Evolutionary conservation across 2,329 filamentous ascomycete species (phyloP), one percentile per base, ranked within the genome.

Genomic region (Zymoseptoria pseudotritici): DNA sequence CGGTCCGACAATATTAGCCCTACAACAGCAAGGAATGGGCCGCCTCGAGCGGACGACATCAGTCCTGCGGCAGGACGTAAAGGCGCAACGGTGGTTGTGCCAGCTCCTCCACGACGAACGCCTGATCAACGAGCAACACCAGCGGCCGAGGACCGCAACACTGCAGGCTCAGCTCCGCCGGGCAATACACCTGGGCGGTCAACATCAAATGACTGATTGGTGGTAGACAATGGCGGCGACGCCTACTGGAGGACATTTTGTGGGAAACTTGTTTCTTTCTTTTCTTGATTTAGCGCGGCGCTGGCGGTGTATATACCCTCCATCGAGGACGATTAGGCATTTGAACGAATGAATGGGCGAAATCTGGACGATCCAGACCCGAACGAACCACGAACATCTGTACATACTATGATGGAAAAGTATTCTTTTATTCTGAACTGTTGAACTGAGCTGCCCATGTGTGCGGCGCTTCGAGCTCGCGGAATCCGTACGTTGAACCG

Each of bases 1-100:
- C 13, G 24, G 49, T 36, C 50, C 42, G 50, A 21, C 36, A 22
- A 42, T 54, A 51, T 50, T 51, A 24, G 55, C 49, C 56, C 13
- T 22, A 22, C 11, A 49, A 50, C 58, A 54, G 54, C 52, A 46
- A 46, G 59, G 56, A 60, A 55, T 20, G 59, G 63, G 5, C 67
- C 70, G 10, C 69, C 70, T 4, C 63, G 68, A 22, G 70, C 69
- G 3, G 67, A 70, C 50, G 70, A 71, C 50, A 67, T 71, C 50
- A 69, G 63, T 55, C 68, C 70, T n/a, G 63, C 61, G 10, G 56
- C 57, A 49, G 63, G 65, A 11, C 54, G 59, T 8, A 58, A 54
- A 6, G 62, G 60, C 11, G 58, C 56, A 11, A 64, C 63, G n/a
- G 65, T 66, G 3, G 60, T 70, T 8, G 62, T 71, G 3, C 65